phyloP scores from a whole-genome alignment of 768 basidiomycete genomes.

The Panaeolus cyanescens region DNA sequence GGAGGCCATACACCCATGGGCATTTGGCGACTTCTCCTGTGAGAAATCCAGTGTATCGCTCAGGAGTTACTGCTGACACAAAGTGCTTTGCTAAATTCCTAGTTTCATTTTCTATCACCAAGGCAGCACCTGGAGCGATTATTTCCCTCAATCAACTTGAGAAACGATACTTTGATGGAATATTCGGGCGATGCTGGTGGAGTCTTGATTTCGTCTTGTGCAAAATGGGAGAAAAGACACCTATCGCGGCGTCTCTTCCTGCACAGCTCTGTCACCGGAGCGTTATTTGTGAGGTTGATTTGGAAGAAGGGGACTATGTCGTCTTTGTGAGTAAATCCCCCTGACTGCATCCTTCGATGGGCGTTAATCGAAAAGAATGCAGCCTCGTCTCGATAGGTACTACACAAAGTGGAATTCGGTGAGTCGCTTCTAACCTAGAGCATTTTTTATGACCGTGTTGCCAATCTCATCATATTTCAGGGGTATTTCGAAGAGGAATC shows the following conservation, averaged over 20 bases:
- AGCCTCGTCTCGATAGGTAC: constrained; percentile 7
- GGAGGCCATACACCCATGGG: constrained; percentile 39
- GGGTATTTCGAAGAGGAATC: constrained; percentile 13
- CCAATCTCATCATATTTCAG: background rate
- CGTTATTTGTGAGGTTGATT: constrained; percentile 33
- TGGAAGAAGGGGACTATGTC: constrained; percentile 40
- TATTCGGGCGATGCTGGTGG: constrained; percentile 37
- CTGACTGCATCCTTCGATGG: too few species aligned
- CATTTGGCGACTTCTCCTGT: constrained; percentile 50
- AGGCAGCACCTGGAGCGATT: constrained; percentile 32
- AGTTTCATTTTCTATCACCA: constrained; percentile 26
- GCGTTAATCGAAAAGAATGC: too few species aligned
- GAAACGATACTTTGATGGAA: constrained; percentile 40
- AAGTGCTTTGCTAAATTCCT: background rate
- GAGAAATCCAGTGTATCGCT: constrained; percentile 9
- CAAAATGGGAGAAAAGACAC: constrained; percentile 35
- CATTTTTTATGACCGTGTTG: background rate
- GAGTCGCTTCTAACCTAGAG: background rate
- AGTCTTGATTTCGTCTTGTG: constrained; percentile 46
- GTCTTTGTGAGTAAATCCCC: constrained; percentile 31
- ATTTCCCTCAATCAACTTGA: constrained; percentile 48
- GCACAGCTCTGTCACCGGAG: constrained; percentile 29
- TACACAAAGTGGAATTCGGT: background rate
- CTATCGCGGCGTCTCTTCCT: constrained; percentile 27
- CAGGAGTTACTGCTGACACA: background rate